A percentile compares a stretch with the other conserved stretches of the same genome.
These are phyloP conservation scores for Bipolaris cookei DNA, from an alignment of 2,329 filamentous ascomycete genomes.

Conservation along the genomic window DNA sequence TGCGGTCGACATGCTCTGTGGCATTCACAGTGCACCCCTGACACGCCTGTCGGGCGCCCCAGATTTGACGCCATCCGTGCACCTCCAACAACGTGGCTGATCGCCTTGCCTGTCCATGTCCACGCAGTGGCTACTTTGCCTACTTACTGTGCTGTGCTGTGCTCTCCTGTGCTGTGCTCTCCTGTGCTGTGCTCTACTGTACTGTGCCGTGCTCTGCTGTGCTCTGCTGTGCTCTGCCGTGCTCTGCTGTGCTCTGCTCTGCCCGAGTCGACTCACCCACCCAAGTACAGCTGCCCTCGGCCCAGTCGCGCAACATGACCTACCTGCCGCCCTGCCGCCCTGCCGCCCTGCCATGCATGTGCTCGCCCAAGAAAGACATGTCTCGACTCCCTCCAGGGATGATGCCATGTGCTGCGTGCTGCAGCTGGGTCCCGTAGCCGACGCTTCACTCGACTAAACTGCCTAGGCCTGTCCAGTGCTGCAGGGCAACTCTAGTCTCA, in stretches of 20 bases:
- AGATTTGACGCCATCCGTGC: slow-evolving; percentile 11
- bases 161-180: too few relatives aligned
- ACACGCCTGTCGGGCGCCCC: slow-evolving; percentile 1
- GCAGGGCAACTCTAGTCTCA: slow-evolving; percentile 7
- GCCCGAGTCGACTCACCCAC: too few relatives aligned
- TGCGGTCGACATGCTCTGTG: background rate
- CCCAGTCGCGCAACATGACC: too few relatives aligned
- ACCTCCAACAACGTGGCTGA: slow-evolving; percentile 14
- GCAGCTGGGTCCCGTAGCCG: slow-evolving; percentile 5
- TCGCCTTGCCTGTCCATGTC: slow-evolving; percentile 1
- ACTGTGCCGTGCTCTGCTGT: too few relatives aligned
- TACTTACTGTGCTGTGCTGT: too few relatives aligned
- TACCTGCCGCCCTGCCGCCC: too few relatives aligned
- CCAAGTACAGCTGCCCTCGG: too few relatives aligned
- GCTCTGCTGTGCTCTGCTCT: too few relatives aligned
- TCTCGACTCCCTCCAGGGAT: background rate
- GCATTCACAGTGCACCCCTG: background rate
- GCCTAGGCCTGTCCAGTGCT: background rate
- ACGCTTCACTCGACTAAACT: slow-evolving; percentile 1
- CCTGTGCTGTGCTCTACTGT: too few relatives aligned
- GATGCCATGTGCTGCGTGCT: background rate
- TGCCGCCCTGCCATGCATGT: too few relatives aligned
- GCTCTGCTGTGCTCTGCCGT: too few relatives aligned
- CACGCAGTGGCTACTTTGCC: background rate
- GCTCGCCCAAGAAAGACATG: too few relatives aligned